phyloP scores from a whole-genome alignment of 495 filamentous ascomycete genomes.

The Aspergillus saccharolyticus region DNA sequence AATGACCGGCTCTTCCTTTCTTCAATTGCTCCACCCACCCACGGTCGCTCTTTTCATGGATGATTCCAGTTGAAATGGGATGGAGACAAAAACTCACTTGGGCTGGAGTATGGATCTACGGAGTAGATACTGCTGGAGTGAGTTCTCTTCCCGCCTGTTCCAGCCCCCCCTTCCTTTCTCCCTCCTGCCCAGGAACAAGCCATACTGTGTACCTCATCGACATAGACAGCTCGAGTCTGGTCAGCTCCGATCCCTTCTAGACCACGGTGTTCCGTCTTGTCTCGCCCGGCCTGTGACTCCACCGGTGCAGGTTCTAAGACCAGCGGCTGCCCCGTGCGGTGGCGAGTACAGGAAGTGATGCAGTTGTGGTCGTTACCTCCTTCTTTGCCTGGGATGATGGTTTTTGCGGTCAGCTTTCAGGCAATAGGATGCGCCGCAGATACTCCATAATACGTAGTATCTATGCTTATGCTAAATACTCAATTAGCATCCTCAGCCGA shows the following conservation, averaged over 20 bases:
- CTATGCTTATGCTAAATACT: no score
- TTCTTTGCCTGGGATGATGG: background rate
- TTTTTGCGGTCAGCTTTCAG: background rate
- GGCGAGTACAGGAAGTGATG: slow-evolving; percentile 11
- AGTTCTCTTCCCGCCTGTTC: background rate
- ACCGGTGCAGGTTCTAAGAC: slow-evolving; percentile 11
- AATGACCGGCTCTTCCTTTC: background rate
- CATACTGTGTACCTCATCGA: slow-evolving; percentile 8
- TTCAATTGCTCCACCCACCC: background rate
- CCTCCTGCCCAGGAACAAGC: no score
- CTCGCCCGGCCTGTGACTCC: slow-evolving; percentile 3
- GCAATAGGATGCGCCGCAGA: no score
- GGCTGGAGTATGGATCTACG: no score
- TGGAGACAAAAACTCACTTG: no score
- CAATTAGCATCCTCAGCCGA: no score
- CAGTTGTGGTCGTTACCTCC: background rate
- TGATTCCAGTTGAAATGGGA: background rate
- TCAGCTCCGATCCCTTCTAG: slow-evolving; percentile 5
- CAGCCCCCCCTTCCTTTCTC: background rate
- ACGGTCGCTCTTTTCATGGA: background rate
- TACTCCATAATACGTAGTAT: no score
- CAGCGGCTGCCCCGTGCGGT: slow-evolving; percentile 20
- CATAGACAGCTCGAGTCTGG: slow-evolving; percentile 4
- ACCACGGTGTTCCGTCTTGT: slow-evolving; percentile 3
- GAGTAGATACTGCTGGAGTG: background rate